phyloP scores from a whole-genome alignment of 2,329 filamentous ascomycete species.

The Sordariomycetes sp. region DNA sequence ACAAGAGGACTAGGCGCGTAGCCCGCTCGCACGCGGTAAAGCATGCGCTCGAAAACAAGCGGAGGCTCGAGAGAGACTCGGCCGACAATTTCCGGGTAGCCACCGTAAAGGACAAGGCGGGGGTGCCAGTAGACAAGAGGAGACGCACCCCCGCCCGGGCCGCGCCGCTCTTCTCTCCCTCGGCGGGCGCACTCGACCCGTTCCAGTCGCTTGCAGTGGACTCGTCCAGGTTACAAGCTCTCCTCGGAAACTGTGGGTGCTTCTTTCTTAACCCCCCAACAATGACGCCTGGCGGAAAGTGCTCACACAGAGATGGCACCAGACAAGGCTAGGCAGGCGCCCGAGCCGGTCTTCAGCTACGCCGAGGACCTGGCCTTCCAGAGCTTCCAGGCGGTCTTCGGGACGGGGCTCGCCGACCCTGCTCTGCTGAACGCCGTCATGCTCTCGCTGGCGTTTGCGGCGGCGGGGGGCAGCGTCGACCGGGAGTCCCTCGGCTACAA shows the following conservation, averaged over 20 bases:
- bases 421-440: conserved; percentile 27
- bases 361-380: conserved; percentile 23
- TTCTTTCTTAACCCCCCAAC: background rate
- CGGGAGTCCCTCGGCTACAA: conserved; percentile 24
- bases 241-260: background rate
- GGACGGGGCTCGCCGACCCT: conserved; percentile 18
- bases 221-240: background rate
- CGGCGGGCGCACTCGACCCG: background rate
- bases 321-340: conserved; percentile 15
- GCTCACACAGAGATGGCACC: background rate
- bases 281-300: background rate
- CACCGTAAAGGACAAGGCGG: background rate
- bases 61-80: background rate
- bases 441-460: conserved; percentile 24
- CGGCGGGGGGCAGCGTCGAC: conserved; percentile 13
- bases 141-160: background rate
- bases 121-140: background rate
- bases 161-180: background rate
- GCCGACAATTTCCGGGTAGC: background rate
- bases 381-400: conserved; percentile 23
- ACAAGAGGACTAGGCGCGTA: background rate
- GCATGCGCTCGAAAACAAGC: background rate
- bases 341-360: conserved; percentile 25
- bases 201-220: background rate
- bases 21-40: background rate